Evolutionary conservation across 371 early-diverging fungal genomes (phyloP), one percentile per base, ranked within the genome.

Genomic region (Actinomortierella wolfii): DNA sequence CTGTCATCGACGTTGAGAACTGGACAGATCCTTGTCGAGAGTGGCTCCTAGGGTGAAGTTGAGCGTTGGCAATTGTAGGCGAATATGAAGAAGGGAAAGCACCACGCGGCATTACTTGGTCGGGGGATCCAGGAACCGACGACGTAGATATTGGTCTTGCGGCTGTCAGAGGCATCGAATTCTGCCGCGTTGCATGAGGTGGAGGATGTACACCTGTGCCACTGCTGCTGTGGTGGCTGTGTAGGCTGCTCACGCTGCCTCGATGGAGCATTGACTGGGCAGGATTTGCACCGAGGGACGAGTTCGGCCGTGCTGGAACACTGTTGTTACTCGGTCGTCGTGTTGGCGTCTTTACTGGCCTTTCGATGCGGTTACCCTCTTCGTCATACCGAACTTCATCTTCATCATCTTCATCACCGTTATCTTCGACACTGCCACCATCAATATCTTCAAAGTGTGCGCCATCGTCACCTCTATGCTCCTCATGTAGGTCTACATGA

Each of bases 341-440:
- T 11, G 34, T 34, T 11, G 34, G 4, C 11, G 34, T 11, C 34
- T 34, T 34, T 9, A 26, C 28, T 51, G 25, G 21, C 43, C 48
- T 40, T 23, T 71, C 71, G 18, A 71, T 71, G 56, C 71, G 57
- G 56, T 71, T 71, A n/a, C 71, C 73, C 20, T 71, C 73, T 6
- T 71, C 73, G 40, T 71, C 73, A 29, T 71, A 71, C 11, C 66
- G 52, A 1, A 71, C 73, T 23, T 71, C 73, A 39, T 71, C 65
- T 21, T 71, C 73, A 17, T 61, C 61, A 0, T 71, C 47, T 18
- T 47, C 20, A 3, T 47, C 73, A 23, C 64, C 70, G 0, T 69
- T 64, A 15, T 70, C 65, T 7, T 11, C 34, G 34, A 34, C 34
- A 34, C 34, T 34, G 34, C 11, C 11, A 11, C 11, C 34, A 11